phyloP scores from a whole-genome alignment of 345 rosid species.

The Trapa incisa region DNA sequence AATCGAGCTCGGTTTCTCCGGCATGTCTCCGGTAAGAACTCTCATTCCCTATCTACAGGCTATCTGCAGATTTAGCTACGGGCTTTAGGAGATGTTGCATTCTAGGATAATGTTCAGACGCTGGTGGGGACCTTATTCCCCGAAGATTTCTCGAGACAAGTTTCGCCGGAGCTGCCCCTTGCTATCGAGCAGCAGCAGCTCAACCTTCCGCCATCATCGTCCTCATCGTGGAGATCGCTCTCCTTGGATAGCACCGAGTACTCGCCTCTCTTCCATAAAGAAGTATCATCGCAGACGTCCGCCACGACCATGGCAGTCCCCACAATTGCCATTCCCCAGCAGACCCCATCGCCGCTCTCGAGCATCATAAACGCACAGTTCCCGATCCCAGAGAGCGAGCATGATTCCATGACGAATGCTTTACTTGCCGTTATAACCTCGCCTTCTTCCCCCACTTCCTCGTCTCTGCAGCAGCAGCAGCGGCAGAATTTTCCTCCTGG shows the following conservation, averaged over 20 bases:
- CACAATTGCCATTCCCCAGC: slow-evolving; percentile 10
- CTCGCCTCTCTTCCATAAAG: slow-evolving; percentile 32
- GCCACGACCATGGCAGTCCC: background rate
- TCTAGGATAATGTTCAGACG: slow-evolving; percentile 45
- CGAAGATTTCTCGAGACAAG: slow-evolving; percentile 32
- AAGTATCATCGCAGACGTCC: background rate
- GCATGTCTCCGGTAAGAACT: slow-evolving; percentile 26
- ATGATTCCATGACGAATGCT: slow-evolving; percentile 46
- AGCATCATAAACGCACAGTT: slow-evolving; percentile 17
- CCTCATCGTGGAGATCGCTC: slow-evolving; percentile 58
- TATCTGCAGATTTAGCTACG: too few relatives aligned
- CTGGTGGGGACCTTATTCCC: slow-evolving; percentile 44
- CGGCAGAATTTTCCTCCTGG: background rate
- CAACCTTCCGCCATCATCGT: slow-evolving; percentile 28
- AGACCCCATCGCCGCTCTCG: slow-evolving; percentile 20
- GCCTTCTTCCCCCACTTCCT: slow-evolving; percentile 31
- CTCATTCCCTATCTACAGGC: background rate
- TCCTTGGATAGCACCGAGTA: slow-evolving; percentile 52
- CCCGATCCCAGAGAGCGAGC: slow-evolving; percentile 32
- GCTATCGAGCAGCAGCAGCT: slow-evolving; percentile 10
- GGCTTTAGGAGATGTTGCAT: background rate
- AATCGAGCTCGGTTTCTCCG: slow-evolving; percentile 68
- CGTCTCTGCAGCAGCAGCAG: slow-evolving; percentile 16
- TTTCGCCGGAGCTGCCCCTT: slow-evolving; percentile 26
- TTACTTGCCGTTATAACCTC: slow-evolving; percentile 54